These are phyloP conservation scores for Achaetomiella virescens DNA, from an alignment of 495 filamentous ascomycete species.

Conservation along the genomic window DNA sequence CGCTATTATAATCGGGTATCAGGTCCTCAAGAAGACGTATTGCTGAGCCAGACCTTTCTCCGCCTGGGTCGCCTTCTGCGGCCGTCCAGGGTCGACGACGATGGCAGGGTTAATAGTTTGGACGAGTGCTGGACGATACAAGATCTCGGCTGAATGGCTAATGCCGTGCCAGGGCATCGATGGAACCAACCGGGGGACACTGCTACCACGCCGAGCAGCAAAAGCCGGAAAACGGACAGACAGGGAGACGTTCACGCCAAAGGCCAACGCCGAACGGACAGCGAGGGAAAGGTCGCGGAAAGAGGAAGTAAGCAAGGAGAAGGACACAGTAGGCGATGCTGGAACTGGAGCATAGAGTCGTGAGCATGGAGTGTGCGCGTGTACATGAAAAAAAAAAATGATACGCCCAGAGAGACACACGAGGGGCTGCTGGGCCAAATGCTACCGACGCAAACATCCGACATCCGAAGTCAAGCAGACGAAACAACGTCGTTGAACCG, in stretches of 20 bases:
- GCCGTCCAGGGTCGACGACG: slow-evolving; percentile 21
- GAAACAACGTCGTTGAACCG: slow-evolving; percentile 28
- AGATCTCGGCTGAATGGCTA: slow-evolving; percentile 51
- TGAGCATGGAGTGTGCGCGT: slow-evolving; percentile 16
- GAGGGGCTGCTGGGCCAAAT: slow-evolving; percentile 25
- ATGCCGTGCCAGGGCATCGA: slow-evolving; percentile 44
- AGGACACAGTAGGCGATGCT: slow-evolving; percentile 18
- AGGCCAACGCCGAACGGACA: slow-evolving; percentile 12
- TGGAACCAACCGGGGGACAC: slow-evolving; percentile 38
- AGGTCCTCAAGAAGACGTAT: slow-evolving; percentile 31
- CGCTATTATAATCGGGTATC: slow-evolving; percentile 37
- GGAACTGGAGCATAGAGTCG: slow-evolving; percentile 20
- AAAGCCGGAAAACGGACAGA: slow-evolving; percentile 27
- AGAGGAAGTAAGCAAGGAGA: slow-evolving; percentile 1
- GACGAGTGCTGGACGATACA: slow-evolving; percentile 36
- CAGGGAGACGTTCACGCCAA: slow-evolving; percentile 22
- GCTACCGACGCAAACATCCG: slow-evolving; percentile 30
- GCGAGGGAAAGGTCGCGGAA: slow-evolving; percentile 10
- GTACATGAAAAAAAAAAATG: slow-evolving; percentile 28
- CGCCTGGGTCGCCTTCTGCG: neutral
- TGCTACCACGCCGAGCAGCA: slow-evolving; percentile 31
- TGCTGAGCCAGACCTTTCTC: slow-evolving; percentile 46
- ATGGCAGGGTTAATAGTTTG: slow-evolving; percentile 37
- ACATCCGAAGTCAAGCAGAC: slow-evolving; percentile 17
- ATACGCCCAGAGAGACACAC: slow-evolving; percentile 21